A percentile compares a stretch with the other conserved stretches of the same genome.
These are phyloP conservation scores for Lecanicillium sp. DNA, from an alignment of 2,329 filamentous ascomycete genomes.

Conservation along the genomic window DNA sequence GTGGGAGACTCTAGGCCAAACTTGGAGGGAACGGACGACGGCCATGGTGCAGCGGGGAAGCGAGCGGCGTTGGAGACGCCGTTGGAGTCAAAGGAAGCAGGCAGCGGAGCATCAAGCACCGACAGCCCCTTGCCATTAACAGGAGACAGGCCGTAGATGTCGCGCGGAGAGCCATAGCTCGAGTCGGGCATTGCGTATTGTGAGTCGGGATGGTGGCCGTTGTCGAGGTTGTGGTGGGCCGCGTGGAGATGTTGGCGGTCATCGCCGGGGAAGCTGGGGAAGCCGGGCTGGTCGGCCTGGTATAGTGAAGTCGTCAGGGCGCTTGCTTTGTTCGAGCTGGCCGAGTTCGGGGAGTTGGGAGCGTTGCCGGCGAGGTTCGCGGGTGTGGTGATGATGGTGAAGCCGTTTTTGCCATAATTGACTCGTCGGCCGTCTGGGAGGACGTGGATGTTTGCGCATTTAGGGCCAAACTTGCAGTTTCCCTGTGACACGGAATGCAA, in stretches of 20 bases:
- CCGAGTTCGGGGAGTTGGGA: conserved; percentile 33
- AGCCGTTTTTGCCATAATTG: conserved; percentile 67
- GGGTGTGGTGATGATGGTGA: conserved; percentile 50
- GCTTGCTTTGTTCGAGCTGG: conserved; percentile 44
- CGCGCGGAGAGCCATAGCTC: conserved; percentile 75
- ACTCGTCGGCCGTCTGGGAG: conserved; percentile 88
- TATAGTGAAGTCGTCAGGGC: conserved; percentile 56
- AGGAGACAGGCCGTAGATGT: conserved; percentile 75
- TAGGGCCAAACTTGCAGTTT: conserved; percentile 97
- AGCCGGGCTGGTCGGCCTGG: conserved; percentile 30
- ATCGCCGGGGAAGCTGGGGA: conserved; percentile 30
- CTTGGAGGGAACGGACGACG: conserved; percentile 84
- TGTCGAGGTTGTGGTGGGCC: conserved; percentile 45
- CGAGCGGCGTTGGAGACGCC: conserved; percentile 87
- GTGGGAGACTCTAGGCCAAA: conserved; percentile 85
- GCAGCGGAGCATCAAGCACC: conserved; percentile 86
- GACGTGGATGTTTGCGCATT: conserved; percentile 94
- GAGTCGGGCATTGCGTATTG: conserved; percentile 48
- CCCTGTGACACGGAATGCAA: too few species aligned
- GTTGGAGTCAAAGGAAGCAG: conserved; percentile 93
- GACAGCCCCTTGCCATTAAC: conserved; percentile 64
- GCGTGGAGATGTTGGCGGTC: conserved; percentile 34
- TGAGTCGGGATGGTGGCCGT: conserved; percentile 48
- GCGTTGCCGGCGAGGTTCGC: conserved; percentile 55
- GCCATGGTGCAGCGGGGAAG: conserved; percentile 70